These are phyloP conservation scores for Sclerotinia subarctica DNA, from an alignment of 2,329 filamentous ascomycete genomes.

Conservation along the genomic window DNA sequence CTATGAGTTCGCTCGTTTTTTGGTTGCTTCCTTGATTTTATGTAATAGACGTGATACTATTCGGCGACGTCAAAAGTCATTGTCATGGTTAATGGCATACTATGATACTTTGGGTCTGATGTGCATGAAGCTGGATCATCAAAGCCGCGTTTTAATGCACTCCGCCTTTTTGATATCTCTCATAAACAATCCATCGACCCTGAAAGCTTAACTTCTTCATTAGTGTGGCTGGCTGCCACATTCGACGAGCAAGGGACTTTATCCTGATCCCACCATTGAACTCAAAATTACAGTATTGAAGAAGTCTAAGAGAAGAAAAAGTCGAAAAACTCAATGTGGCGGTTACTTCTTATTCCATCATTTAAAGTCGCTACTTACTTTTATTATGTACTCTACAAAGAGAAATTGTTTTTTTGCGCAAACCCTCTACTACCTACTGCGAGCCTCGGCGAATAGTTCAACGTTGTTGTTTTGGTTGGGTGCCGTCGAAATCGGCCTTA, in stretches of 20 bases:
- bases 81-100: neutral
- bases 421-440: too few relatives aligned
- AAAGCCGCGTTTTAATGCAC: constrained; percentile 11
- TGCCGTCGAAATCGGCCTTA: neutral
- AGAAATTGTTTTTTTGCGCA: too few relatives aligned
- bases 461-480: neutral
- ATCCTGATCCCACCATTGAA: neutral
- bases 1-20: neutral
- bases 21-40: neutral
- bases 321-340: too few relatives aligned
- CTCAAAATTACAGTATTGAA: too few relatives aligned
- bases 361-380: too few relatives aligned
- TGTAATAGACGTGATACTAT: constrained; percentile 15
- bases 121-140: constrained; percentile 15
- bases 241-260: neutral
- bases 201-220: constrained; percentile 3
- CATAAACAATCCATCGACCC: neutral
- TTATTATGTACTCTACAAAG: too few relatives aligned
- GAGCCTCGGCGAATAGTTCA: neutral
- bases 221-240: constrained; percentile 7
- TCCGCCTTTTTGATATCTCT: constrained; percentile 1
- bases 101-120: constrained; percentile 13
- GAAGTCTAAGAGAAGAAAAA: too few relatives aligned
- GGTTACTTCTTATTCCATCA: too few relatives aligned
- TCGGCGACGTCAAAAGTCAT: neutral